Conservation (phyloP, 345 rosid species). For the Pistacia vera region DNA sequence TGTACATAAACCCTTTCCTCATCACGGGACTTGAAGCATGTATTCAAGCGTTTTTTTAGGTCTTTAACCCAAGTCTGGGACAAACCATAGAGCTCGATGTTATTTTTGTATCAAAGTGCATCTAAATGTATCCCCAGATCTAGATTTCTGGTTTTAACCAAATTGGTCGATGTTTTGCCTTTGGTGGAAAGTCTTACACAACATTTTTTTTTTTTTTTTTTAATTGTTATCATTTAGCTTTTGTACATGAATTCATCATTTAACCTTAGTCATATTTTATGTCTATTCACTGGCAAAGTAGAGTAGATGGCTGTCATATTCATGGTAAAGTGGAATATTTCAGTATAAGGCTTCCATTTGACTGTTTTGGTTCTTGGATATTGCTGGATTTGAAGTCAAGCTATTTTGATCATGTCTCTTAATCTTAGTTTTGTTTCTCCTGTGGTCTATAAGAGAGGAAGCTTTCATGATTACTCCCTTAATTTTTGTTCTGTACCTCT, state of each 20-base stretch:
- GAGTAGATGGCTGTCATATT: background rate
- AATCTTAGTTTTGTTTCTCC: background rate
- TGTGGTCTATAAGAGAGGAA: background rate
- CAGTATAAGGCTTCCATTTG: background rate
- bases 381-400: background rate
- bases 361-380: background rate
- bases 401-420: background rate
- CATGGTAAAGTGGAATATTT: background rate
- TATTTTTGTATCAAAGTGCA: background rate
- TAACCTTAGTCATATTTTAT: background rate
- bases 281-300: background rate
- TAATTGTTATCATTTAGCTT: background rate
- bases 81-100: background rate
- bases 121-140: background rate
- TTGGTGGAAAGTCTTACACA: background rate
- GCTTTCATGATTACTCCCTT: background rate
- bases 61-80: background rate
- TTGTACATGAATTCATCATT: background rate
- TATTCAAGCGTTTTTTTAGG: background rate
- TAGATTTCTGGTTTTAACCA: background rate
- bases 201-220: background rate
- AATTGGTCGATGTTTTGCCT: background rate
- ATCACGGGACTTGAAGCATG: background rate
- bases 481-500: background rate
- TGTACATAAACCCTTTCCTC: too few relatives aligned